These are phyloP conservation scores for Colletotrichum theobromicola DNA, from an alignment of 2,329 filamentous ascomycete species.

Conservation along the genomic window DNA sequence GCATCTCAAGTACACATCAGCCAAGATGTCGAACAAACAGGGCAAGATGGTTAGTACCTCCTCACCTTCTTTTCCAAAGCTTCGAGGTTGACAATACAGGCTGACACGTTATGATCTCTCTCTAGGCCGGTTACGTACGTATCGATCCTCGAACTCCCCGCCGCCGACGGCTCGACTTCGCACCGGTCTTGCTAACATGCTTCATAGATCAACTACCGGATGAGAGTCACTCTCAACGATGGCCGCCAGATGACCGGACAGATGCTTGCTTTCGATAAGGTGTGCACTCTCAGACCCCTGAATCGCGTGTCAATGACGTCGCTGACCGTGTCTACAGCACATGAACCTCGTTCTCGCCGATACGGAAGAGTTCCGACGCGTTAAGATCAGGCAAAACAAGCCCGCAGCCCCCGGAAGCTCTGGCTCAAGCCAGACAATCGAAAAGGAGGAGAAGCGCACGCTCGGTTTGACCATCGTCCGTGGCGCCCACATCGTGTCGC, in stretches of 20 bases:
- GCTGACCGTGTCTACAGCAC: slow-evolving; percentile 62
- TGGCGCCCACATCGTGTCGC: slow-evolving; percentile 91
- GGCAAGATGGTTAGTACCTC: slow-evolving; percentile 92
- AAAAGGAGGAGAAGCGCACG: slow-evolving; percentile 97
- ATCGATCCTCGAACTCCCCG: slow-evolving; percentile 5
- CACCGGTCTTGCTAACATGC: neutral
- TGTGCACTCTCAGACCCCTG: slow-evolving; percentile 38
- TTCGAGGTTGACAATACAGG: slow-evolving; percentile 57
- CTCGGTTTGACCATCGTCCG: slow-evolving; percentile 93
- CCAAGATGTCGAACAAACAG: slow-evolving; percentile 86
- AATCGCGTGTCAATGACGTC: neutral
- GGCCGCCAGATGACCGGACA: slow-evolving; percentile 96
- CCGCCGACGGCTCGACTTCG: neutral
- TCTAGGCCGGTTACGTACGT: slow-evolving; percentile 76
- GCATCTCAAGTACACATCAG: slow-evolving; percentile 33
- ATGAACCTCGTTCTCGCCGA: slow-evolving; percentile 99
- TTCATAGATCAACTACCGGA: slow-evolving; percentile 96
- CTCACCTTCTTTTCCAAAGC: slow-evolving; percentile 41
- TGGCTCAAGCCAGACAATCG: slow-evolving; percentile 70
- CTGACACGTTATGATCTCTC: slow-evolving; percentile 59
- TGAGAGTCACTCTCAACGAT: slow-evolving; percentile 95
- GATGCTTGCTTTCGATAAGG: slow-evolving; percentile 99
- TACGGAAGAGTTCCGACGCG: slow-evolving; percentile 94
- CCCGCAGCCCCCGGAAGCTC: slow-evolving; percentile 67
- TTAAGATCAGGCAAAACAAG: slow-evolving; percentile 85